phyloP scores from a whole-genome alignment of 257 asterid genomes.

The Paraleonurus japonicus region DNA sequence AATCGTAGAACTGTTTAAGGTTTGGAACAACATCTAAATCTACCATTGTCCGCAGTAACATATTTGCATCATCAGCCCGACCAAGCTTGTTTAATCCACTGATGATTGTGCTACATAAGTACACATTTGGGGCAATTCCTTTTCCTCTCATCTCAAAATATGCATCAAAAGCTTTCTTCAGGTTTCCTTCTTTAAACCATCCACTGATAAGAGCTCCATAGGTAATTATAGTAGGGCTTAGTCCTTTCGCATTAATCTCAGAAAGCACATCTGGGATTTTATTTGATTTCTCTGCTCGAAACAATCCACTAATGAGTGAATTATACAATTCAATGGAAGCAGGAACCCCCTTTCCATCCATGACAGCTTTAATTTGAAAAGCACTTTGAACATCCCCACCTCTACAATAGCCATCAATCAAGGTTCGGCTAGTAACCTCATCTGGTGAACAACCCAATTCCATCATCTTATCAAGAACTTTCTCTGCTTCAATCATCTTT shows the following conservation, averaged over 20 bases:
- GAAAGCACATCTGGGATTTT: constrained; percentile 45
- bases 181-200: constrained; percentile 70
- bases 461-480: constrained; percentile 59
- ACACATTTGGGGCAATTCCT: constrained; percentile 63
- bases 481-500: constrained; percentile 66
- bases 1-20: constrained; percentile 39
- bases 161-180: constrained; percentile 65
- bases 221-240: constrained; percentile 59
- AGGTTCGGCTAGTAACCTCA: constrained; percentile 64
- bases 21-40: constrained; percentile 47
- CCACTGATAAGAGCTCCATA: constrained; percentile 85
- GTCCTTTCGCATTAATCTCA: constrained; percentile 52
- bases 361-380: constrained; percentile 43
- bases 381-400: constrained; percentile 60
- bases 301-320: constrained; percentile 71
- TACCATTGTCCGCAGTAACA: constrained; percentile 59
- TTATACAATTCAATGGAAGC: constrained; percentile 76
- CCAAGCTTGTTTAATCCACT: constrained; percentile 76
- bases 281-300: constrained; percentile 49
- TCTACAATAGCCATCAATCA: constrained; percentile 71
- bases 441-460: constrained; percentile 67
- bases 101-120: constrained; percentile 64
- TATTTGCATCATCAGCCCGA: constrained; percentile 57
- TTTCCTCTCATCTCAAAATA: constrained; percentile 74
- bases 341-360: constrained; percentile 55